These are phyloP conservation scores for Petunia hybrid DNA, from an alignment of 305 asterid species.

Conservation along the genomic window DNA sequence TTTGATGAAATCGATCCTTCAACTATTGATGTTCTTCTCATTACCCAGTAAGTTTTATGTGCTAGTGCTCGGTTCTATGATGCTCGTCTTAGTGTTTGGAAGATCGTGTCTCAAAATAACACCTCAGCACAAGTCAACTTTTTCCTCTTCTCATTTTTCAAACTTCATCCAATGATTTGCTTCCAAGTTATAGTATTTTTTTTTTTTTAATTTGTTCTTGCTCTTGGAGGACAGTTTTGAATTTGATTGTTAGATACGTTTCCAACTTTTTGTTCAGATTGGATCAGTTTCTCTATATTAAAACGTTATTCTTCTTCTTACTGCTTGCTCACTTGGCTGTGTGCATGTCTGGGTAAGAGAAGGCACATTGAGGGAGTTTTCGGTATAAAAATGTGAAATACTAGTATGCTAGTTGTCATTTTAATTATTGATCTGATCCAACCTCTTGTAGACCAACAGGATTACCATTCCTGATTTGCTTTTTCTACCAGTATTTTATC, in stretches of 20 bases:
- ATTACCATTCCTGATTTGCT: background rate
- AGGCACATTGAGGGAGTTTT: background rate
- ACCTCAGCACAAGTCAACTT: background rate
- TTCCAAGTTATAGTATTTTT: background rate
- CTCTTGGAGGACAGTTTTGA: background rate
- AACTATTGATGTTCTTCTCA: slow-evolving; percentile 80
- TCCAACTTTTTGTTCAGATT: slow-evolving; percentile 13
- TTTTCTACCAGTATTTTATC: background rate
- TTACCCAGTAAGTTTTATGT: slow-evolving; percentile 75
- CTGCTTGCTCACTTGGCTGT: background rate
- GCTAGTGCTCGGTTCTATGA: slow-evolving; percentile 96
- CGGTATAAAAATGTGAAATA: background rate
- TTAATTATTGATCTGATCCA: background rate
- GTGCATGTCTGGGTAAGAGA: background rate
- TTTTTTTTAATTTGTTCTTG: background rate
- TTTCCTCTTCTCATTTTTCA: slow-evolving; percentile 19
- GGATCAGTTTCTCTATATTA: background rate
- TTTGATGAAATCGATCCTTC: slow-evolving; percentile 97
- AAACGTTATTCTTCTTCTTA: background rate
- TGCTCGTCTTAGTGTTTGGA: slow-evolving; percentile 45
- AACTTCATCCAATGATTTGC: background rate
- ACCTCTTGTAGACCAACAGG: background rate
- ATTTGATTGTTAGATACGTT: background rate
- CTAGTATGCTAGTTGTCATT: background rate
- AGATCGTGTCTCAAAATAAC: background rate